A percentile compares a stretch with the other conserved stretches of the same genome.
Conservation (phyloP, 164 flowering plant genomes). For the Pachysandra terminalis region DNA sequence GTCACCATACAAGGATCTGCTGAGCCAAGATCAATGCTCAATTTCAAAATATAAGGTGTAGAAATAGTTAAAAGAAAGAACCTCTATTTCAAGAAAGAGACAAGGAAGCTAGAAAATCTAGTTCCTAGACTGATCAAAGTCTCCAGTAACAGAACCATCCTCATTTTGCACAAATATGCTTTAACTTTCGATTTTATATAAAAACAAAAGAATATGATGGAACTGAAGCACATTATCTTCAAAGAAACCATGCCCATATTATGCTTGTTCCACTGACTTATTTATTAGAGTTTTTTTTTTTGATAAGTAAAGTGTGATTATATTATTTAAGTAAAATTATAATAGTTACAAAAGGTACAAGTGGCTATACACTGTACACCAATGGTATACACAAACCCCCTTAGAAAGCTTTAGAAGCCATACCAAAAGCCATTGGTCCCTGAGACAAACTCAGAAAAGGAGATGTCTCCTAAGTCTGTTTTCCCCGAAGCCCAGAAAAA, state of each 20-base stretch:
- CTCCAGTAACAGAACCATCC: background rate
- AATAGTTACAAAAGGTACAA: too few relatives aligned
- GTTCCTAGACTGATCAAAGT: background rate
- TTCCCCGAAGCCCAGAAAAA: too few relatives aligned
- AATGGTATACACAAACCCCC: too few relatives aligned
- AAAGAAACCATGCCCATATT: background rate
- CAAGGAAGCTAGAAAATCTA: background rate
- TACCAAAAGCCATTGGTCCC: too few relatives aligned
- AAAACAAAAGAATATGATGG: too few relatives aligned
- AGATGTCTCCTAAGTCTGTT: too few relatives aligned
- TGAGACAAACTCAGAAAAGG: too few relatives aligned
- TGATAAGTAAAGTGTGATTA: background rate
- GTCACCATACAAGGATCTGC: slow-evolving; percentile 68
- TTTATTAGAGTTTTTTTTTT: too few relatives aligned
- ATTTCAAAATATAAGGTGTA: background rate
- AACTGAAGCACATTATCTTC: background rate
- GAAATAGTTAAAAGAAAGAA: too few relatives aligned
- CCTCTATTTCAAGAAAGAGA: background rate
- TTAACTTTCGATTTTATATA: background rate
- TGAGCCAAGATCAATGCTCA: background rate
- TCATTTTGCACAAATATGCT: background rate
- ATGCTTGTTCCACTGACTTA: background rate
- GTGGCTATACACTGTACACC: too few relatives aligned
- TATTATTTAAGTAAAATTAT: too few relatives aligned
- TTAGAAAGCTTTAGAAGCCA: too few relatives aligned